These are phyloP conservation scores for Aspergillus sclerotialis DNA, from an alignment of 2,329 filamentous ascomycete genomes.

Conservation along the genomic window DNA sequence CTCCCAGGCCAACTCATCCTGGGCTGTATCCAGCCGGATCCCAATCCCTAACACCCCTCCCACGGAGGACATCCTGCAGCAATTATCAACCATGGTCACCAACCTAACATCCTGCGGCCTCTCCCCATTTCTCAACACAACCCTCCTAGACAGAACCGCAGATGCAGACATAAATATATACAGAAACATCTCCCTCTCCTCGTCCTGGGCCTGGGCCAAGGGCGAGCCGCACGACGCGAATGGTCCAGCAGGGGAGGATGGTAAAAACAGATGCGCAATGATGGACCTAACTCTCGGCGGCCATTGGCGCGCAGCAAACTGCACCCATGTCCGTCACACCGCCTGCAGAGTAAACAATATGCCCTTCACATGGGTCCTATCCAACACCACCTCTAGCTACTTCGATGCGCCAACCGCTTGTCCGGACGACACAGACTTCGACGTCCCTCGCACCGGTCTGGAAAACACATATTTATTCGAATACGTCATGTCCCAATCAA, in stretches of 20 bases:
- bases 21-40: constrained; percentile 36
- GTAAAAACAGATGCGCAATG: constrained; percentile 49
- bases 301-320: constrained; percentile 55
- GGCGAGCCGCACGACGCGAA: constrained; percentile 48
- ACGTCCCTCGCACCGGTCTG: constrained; percentile 53
- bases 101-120: constrained; percentile 52
- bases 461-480: constrained; percentile 55
- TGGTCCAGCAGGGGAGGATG: constrained; percentile 14
- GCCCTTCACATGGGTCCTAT: constrained; percentile 55
- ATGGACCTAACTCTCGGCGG: constrained; percentile 43
- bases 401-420: constrained; percentile 42
- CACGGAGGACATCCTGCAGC: constrained; percentile 17
- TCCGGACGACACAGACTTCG: constrained; percentile 43
- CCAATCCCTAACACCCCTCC: constrained; percentile 20
- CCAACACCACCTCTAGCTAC: constrained; percentile 37
- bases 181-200: constrained; percentile 42
- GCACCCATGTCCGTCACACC: constrained; percentile 42
- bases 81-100: constrained; percentile 27
- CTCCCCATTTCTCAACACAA: constrained; percentile 52
- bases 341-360: constrained; percentile 49
- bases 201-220: constrained; percentile 55
- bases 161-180: constrained; percentile 41
- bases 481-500: constrained; percentile 27
- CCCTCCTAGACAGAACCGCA: constrained; percentile 47
- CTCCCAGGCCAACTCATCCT: constrained; percentile 46